Conservation (phyloP, 2,329 filamentous ascomycete genomes). For the Cladosporium sp. region DNA sequence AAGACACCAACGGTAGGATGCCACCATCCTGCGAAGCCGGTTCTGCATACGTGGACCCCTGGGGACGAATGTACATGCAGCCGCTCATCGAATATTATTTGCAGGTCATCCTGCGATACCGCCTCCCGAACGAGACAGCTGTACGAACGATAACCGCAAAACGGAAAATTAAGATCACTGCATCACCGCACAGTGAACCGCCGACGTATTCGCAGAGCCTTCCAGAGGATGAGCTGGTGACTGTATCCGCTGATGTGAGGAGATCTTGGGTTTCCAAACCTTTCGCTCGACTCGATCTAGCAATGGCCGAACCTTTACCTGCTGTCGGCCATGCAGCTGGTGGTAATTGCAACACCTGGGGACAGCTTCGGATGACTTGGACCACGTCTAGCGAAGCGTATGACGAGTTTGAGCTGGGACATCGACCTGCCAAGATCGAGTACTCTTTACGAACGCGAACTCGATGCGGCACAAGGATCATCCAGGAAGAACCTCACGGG, state of each 20-base stretch:
- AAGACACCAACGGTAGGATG: not conserved
- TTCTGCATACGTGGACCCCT: conserved; percentile 1
- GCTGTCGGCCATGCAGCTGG: not conserved
- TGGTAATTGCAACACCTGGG: not conserved
- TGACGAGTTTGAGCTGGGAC: not conserved
- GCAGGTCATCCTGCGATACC: conserved; percentile 1
- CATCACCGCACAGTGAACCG: conserved; percentile 3
- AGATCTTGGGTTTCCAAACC: conserved; percentile 1
- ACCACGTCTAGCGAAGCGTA: not conserved
- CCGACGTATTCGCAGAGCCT: not conserved
- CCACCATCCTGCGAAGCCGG: conserved; percentile 7
- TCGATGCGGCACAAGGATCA: not conserved
- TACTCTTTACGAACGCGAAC: conserved; percentile 1
- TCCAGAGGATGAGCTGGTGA: not conserved
- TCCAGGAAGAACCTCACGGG: not conserved
- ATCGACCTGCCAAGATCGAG: not conserved
- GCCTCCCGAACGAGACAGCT: not conserved
- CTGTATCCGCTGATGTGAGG: not conserved
- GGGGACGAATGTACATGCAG: conserved; percentile 7
- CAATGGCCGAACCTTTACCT: conserved; percentile 2
- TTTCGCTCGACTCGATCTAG: not conserved
- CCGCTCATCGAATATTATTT: conserved; percentile 4
- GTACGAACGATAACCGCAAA: not conserved
- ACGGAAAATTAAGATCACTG: not conserved
- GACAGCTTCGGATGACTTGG: not conserved